Conservation (phyloP, 345 rosid genomes). For the Erucastrum elatum region DNA sequence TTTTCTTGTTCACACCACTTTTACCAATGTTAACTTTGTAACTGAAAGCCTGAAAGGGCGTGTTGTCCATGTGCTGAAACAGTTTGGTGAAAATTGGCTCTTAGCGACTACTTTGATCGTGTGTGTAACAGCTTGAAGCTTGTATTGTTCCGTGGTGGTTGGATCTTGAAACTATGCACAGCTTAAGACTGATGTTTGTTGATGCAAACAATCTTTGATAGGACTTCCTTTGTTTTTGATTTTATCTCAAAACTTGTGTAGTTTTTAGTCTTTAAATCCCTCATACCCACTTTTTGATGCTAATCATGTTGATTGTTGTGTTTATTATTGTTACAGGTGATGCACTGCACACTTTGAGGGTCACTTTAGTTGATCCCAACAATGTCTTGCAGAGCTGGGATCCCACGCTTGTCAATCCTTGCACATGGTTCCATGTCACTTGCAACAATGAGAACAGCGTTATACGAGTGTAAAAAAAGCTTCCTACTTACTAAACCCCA, state of each 20-base stretch:
- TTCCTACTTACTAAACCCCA: slow-evolving; percentile 3
- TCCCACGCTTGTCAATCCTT: slow-evolving; percentile 93
- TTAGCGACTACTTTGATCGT: neutral
- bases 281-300: neutral
- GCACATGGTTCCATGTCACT: slow-evolving; percentile 98
- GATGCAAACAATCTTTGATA: slow-evolving; percentile 2
- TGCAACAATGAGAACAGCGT: slow-evolving; percentile 97
- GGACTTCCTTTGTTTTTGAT: neutral
- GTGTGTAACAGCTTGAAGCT: slow-evolving; percentile 3
- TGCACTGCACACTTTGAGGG: slow-evolving; percentile 83
- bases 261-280: neutral
- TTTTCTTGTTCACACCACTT: slow-evolving; percentile 12
- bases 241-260: neutral
- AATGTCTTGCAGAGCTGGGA: slow-evolving; percentile 99
- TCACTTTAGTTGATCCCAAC: slow-evolving; percentile 76
- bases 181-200: neutral
- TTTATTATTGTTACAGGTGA: slow-evolving; percentile 65
- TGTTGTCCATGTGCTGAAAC: neutral
- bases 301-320: slow-evolving; percentile 8
- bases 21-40: neutral
- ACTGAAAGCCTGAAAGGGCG: neutral
- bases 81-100: neutral
- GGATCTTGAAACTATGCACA: neutral
- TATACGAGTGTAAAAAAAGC: slow-evolving; percentile 75
- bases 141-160: neutral